A percentile compares a stretch with the other conserved stretches of the same genome.
These are phyloP conservation scores for Aspergillus luchuensis DNA, from an alignment of 2,329 filamentous ascomycete genomes.

Conservation along the genomic window DNA sequence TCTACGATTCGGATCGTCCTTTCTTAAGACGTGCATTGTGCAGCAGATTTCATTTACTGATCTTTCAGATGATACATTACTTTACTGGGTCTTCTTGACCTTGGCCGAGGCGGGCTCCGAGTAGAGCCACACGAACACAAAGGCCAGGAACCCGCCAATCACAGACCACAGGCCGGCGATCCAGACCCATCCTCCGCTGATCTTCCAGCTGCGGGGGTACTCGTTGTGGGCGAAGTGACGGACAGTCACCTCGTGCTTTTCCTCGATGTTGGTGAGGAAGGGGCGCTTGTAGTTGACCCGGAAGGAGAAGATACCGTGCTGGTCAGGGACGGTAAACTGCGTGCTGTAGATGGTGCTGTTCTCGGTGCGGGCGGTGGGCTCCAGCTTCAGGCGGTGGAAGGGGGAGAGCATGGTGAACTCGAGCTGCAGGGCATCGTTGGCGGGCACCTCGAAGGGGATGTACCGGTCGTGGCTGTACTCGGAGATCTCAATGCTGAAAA, in stretches of 20 bases:
- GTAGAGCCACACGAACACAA: slow-evolving; percentile 87
- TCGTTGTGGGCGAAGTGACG: slow-evolving; percentile 97
- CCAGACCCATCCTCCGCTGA: slow-evolving; percentile 92
- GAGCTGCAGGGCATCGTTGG: slow-evolving; percentile 77
- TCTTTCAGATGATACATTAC: slow-evolving; percentile 30
- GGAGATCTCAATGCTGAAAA: slow-evolving; percentile 84
- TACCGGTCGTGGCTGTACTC: slow-evolving; percentile 78
- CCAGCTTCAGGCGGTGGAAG: slow-evolving; percentile 83
- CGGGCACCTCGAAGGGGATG: slow-evolving; percentile 70
- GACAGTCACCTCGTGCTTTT: slow-evolving; percentile 93
- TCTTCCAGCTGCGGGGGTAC: slow-evolving; percentile 87
- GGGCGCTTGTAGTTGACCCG: slow-evolving; percentile 95
- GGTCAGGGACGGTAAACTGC: slow-evolving; percentile 83
- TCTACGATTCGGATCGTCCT: slow-evolving; percentile 7
- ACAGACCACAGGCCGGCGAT: slow-evolving; percentile 85
- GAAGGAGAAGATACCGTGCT: slow-evolving; percentile 99
- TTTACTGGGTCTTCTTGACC: slow-evolving; percentile 53
- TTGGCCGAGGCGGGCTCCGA: slow-evolving; percentile 56
- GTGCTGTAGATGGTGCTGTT: slow-evolving; percentile 73
- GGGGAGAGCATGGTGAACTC: slow-evolving; percentile 99
- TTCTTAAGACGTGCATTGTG: neutral
- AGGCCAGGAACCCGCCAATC: slow-evolving; percentile 78
- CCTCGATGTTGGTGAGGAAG: slow-evolving; percentile 84
- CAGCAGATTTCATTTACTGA: slow-evolving; percentile 1
- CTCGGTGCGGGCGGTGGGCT: slow-evolving; percentile 57